Base-by-base conservation (phyloP, 345 rosid genomes). In the Turritis glabra region DNA sequence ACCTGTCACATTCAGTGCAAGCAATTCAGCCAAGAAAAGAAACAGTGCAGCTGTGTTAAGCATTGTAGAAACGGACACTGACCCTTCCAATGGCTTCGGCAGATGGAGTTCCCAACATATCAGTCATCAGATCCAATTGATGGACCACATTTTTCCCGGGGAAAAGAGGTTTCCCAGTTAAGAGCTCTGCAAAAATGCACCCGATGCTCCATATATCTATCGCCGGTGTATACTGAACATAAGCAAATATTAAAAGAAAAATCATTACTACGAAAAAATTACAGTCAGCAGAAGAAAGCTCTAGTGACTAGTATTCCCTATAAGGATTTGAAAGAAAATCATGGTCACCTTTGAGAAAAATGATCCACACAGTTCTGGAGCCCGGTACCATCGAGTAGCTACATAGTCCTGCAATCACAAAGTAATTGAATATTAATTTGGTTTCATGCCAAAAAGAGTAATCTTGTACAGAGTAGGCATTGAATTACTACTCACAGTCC, bases 131-230 rank as follows among this genome's bases (percentile, higher is more conserved):
- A 79, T 93, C 98, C 84, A 93, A 73, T 66, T 93, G 98, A 80
- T 93, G 97, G 38, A 93, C 98, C 8, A 93, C 98, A 60, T 93
- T 93, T 84, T 93, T 91, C 68, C 98, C 97, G 13, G 98, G 98
- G 81, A 93, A 93, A 57, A 93, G 91, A 67, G 97, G 97, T 66
- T 89, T 93, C 66, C 98, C 98, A 1, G 97, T 93, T 75, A 91
- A 77, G 61, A 93, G 97, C 81, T 93, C 98, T 5, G 98, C 85
- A 78, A 93, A 93, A 72, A 93, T 93, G 87, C 98, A 93, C 41
- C 98, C 97, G 14, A 93, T 91, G 81, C 98, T 93, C 97, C 98
- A 93, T 67, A 88, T 89, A 81, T 93, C 96, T 66, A 93, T 93
- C 8, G 98, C 98, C 38, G 98, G 96, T 54, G 98, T 93, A 79